phyloP scores from a whole-genome alignment of 306 rosid genomes.

The Arachis hypogaea region DNA sequence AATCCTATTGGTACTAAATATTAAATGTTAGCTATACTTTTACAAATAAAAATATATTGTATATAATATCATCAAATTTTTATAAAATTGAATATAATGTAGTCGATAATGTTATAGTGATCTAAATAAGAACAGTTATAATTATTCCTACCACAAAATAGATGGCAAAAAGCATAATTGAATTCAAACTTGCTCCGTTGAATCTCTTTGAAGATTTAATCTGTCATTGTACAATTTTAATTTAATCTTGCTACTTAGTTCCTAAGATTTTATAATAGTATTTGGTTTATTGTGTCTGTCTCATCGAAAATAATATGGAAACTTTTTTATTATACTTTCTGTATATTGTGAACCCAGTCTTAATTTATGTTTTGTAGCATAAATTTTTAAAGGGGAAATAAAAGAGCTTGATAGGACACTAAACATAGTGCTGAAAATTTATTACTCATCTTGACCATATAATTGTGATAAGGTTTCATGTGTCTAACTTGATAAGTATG shows the following conservation, averaged over 20 bases:
- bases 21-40: too few relatives aligned
- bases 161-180: too few relatives aligned
- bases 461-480: neutral
- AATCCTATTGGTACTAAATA: too few relatives aligned
- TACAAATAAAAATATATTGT: too few relatives aligned
- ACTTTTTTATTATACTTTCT: constrained; percentile 2
- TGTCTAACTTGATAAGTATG: neutral
- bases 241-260: constrained; percentile 23
- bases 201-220: constrained; percentile 32
- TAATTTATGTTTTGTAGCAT: neutral
- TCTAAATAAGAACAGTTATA: too few relatives aligned
- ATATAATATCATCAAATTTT: too few relatives aligned
- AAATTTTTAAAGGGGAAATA: neutral
- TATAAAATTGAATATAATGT: too few relatives aligned
- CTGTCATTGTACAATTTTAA: constrained; percentile 15
- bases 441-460: neutral
- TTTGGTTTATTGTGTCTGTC: neutral
- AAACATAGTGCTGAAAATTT: neutral
- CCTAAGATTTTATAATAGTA: too few relatives aligned
- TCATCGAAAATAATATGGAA: neutral
- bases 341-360: neutral
- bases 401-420: neutral
- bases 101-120: too few relatives aligned
- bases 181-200: constrained; percentile 1
- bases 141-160: too few relatives aligned